Evolutionary conservation across 768 basidiomycete genomes (phyloP).

Genomic region (Cystofilobasidium ferigula): DNA sequence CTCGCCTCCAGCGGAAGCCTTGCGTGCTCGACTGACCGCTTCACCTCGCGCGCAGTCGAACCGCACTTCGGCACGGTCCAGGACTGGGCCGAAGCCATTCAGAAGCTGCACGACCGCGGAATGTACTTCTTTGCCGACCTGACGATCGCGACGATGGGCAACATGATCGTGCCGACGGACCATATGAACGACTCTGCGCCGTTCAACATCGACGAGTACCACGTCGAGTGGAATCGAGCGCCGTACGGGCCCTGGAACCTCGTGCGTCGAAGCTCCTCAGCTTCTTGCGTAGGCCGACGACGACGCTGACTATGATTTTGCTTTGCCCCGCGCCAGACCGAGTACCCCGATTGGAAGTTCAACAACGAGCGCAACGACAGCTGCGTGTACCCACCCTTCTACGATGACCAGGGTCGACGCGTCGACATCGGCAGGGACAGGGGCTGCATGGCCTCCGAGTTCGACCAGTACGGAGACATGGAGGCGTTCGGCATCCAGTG

Average conservation of each 20-base stretch:
- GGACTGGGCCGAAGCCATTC: conserved; percentile 67
- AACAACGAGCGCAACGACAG: conserved; percentile 49
- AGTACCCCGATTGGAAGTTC: conserved; percentile 66
- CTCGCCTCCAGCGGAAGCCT: too few species aligned
- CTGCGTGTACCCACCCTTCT: conserved; percentile 67
- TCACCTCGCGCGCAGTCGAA: conserved; percentile 44
- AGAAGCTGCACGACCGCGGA: conserved; percentile 62
- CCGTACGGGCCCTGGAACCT: conserved; percentile 68
- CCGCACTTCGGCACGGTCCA: conserved; percentile 79
- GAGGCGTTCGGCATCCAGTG: conserved; percentile 91
- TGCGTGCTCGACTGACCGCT: too few species aligned
- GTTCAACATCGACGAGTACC: conserved; percentile 58
- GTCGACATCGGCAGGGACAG: conserved; percentile 45
- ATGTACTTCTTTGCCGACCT: conserved; percentile 93
- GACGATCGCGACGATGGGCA: conserved; percentile 83
- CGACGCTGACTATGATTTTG: neutral
- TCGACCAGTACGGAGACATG: conserved; percentile 93
- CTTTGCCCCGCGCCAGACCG: neutral
- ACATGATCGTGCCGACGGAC: conserved; percentile 49
- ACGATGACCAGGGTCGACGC: conserved; percentile 59
- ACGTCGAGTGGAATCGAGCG: conserved; percentile 22
- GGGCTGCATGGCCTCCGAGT: conserved; percentile 74
- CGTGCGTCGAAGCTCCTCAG: neutral
- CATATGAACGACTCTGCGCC: conserved; percentile 69
- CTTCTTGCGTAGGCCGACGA: neutral